Conservation (phyloP, 2,329 filamentous ascomycete species). For the Colletotrichum spaethianum region DNA sequence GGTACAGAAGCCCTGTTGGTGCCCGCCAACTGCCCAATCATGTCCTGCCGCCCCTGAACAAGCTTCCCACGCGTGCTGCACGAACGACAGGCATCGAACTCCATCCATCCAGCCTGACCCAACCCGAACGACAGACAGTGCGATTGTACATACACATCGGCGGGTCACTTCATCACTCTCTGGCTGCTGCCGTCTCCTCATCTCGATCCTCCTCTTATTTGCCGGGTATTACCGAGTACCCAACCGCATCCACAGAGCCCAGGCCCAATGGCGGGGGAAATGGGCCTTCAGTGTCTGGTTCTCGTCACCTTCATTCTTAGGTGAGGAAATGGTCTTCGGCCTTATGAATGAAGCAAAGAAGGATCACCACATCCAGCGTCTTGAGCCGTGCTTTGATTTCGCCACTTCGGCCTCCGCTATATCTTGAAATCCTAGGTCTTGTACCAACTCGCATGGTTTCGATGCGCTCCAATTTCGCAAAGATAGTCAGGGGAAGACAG, state of each 20-base stretch:
- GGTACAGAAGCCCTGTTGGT: slow-evolving; percentile 11
- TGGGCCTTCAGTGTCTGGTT: neutral
- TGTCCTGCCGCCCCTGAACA: neutral
- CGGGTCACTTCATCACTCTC: neutral
- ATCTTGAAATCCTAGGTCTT: neutral
- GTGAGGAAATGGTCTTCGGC: neutral
- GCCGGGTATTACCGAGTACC: slow-evolving; percentile 31
- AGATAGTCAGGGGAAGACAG: slow-evolving; percentile 10
- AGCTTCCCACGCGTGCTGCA: slow-evolving; percentile 27
- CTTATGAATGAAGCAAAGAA: neutral
- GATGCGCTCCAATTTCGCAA: neutral
- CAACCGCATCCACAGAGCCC: slow-evolving; percentile 22
- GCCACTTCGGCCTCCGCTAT: neutral
- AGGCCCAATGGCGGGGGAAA: slow-evolving; percentile 16
- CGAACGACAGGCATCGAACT: neutral
- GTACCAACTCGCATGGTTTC: neutral
- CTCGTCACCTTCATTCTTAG: neutral
- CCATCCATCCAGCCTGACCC: neutral
- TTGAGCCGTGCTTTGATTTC: neutral
- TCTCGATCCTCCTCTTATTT: slow-evolving; percentile 11
- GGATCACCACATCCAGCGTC: slow-evolving; percentile 1
- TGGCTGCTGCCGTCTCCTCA: neutral
- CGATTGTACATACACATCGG: slow-evolving; percentile 6
- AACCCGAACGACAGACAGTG: neutral
- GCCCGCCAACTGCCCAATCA: slow-evolving; percentile 21